Evolutionary conservation across 208 protist genomes (phyloP).

Genomic region (Trypanosomatidae sp.): DNA sequence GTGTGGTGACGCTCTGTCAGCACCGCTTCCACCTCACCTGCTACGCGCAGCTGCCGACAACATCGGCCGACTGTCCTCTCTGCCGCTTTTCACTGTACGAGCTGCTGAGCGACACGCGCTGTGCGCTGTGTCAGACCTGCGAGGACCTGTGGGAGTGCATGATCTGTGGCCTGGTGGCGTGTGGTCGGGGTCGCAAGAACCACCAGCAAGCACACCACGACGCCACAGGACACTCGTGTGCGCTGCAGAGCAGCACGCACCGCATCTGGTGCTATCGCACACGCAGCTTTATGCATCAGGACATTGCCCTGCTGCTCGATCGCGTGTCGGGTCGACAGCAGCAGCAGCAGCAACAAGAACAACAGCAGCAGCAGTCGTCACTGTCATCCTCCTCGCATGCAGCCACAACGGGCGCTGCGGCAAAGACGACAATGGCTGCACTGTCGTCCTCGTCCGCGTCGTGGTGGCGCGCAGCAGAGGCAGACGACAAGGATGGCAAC

Average conservation of each 20-base stretch:
- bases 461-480: constrained; percentile 9
- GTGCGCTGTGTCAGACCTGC: constrained; percentile 50
- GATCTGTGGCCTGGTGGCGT: constrained; percentile 65
- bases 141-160: constrained; percentile 79
- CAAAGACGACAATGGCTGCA: background rate
- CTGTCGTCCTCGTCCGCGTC: no score
- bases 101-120: constrained; percentile 51
- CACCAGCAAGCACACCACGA: constrained; percentile 48
- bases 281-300: constrained; percentile 63
- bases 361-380: background rate
- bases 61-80: constrained; percentile 46
- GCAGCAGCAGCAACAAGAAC: constrained; percentile 3
- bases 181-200: constrained; percentile 31
- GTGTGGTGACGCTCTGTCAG: constrained; percentile 54
- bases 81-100: constrained; percentile 70
- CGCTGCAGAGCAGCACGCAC: constrained; percentile 50
- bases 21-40: constrained; percentile 63
- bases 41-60: constrained; percentile 31
- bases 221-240: constrained; percentile 47
- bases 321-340: constrained; percentile 2
- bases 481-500: constrained; percentile 17
- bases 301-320: constrained; percentile 53
- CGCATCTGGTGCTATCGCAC: constrained; percentile 52
- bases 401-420: background rate
- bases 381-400: background rate